These are phyloP conservation scores for Fraxinus cuspidata DNA, from an alignment of 257 asterid species.

Conservation along the genomic window DNA sequence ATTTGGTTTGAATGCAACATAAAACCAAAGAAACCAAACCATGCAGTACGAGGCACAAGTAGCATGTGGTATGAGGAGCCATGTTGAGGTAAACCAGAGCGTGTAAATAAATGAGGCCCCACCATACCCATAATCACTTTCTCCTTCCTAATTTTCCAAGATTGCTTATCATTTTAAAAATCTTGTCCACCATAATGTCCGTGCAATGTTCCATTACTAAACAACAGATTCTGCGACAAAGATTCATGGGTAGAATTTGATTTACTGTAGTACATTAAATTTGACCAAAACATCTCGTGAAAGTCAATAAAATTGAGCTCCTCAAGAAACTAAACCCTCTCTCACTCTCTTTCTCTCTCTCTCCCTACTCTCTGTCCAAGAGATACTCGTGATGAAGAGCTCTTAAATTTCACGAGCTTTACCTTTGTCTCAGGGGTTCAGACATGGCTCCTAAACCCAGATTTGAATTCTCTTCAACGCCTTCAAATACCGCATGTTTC, in stretches of 20 bases:
- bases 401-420: constrained; percentile 71
- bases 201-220: not conserved
- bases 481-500: constrained; percentile 59
- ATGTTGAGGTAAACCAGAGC: not conserved
- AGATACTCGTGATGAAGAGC: constrained; percentile 91
- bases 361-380: constrained; percentile 41
- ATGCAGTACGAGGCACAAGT: constrained; percentile 24
- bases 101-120: constrained; percentile 6
- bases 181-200: too few species aligned
- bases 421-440: constrained; percentile 37
- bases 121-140: not conserved
- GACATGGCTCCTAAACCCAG: constrained; percentile 22
- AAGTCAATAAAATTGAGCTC: constrained; percentile 33
- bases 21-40: not conserved
- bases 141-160: not conserved
- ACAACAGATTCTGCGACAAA: constrained; percentile 3
- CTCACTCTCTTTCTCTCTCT: constrained; percentile 26
- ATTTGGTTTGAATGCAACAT: not conserved
- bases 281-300: constrained; percentile 51
- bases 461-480: constrained; percentile 34
- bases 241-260: constrained; percentile 15
- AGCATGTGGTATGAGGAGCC: constrained; percentile 31
- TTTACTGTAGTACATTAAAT: constrained; percentile 27
- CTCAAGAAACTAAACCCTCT: constrained; percentile 24
- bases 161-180: too few species aligned